Evolutionary conservation across 2,329 filamentous ascomycete species (phyloP).

Genomic region (Clonostachys byssicola): DNA sequence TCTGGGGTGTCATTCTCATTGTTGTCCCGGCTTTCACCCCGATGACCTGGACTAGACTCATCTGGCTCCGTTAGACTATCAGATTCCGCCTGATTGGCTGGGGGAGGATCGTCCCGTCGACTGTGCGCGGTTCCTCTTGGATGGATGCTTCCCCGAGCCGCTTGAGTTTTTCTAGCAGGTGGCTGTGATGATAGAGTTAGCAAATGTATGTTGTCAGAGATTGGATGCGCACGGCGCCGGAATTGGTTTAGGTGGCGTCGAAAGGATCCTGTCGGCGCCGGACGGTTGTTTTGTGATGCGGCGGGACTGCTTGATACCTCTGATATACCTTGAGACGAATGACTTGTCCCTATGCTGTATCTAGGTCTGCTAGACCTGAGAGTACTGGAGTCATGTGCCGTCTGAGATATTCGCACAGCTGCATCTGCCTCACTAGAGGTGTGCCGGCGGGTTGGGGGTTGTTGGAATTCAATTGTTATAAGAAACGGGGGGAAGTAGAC

Average conservation of each 20-base stretch:
- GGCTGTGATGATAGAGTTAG: constrained; percentile 31
- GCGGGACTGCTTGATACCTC: too few relatives aligned
- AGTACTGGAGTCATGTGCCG: too few relatives aligned
- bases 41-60: too few relatives aligned
- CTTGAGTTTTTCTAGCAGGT: constrained; percentile 53
- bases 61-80: constrained; percentile 12
- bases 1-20: too few relatives aligned
- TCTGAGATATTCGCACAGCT: too few relatives aligned
- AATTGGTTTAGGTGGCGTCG: constrained; percentile 14
- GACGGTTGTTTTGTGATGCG: too few relatives aligned
- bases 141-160: constrained; percentile 33
- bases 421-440: too few relatives aligned
- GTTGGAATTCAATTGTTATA: constrained; percentile 16
- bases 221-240: constrained; percentile 15
- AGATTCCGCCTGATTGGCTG: constrained; percentile 41
- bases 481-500: constrained; percentile 28
- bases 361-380: too few relatives aligned
- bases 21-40: too few relatives aligned
- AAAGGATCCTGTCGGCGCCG: constrained; percentile 6
- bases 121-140: constrained; percentile 17
- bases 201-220: constrained; percentile 17
- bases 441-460: constrained; percentile 1
- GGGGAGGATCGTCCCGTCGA: constrained; percentile 27
- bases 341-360: too few relatives aligned
- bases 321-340: too few relatives aligned